Base-by-base conservation (phyloP, 1,284 basidiomycete species). In the Puccinia hordei region DNA sequence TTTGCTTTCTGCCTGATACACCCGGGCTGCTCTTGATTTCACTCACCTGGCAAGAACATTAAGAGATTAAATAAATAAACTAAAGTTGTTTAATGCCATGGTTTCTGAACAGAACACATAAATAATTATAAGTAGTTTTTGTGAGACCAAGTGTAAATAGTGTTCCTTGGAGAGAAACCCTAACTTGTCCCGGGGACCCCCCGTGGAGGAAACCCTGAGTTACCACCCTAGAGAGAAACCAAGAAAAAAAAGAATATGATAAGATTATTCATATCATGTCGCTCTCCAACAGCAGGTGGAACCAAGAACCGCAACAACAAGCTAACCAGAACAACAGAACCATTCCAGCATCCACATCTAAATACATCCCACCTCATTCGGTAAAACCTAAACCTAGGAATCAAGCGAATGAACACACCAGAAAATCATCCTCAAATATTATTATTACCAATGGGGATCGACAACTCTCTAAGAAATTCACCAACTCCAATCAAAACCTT, bases 391-490 rank as follows among this genome's bases (percentile, higher is more conserved):
- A 71, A 27, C 30, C 49, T 2, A 53, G 9, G 15, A 46, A 38
- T 30, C 61, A 49, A 69, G 19, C 4, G 15, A 71, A 33, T 33
- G 8, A 51, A 33, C 51, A 22, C 27, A 19, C 46, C 0, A 51
- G 68, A 51, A 71, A n/a, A 27, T 0, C 49, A 12, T 53, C 68
- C 24, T 17, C 53, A 41, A 53, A 59, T 35, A 73, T 73, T 33
- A 27, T 73, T 30, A 73, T 73, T 35, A n/a, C 38, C 19, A 19
- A 30, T 44, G 49, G 51, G 59, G 72, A 73, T 44, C 51, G 72
- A 41, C 24, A 15, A 13, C 27, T 44, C 2, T 78, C 76, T 4
- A 78, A 71, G 19, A 78, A 78, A 71, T 78, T 78, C 38, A 57
- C 66, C 15, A 78, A 68, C 38, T 24, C 41, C 8, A 27, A 53